These are phyloP conservation scores for Leishmania arabica DNA, from an alignment of 208 protist species.

Conservation along the genomic window DNA sequence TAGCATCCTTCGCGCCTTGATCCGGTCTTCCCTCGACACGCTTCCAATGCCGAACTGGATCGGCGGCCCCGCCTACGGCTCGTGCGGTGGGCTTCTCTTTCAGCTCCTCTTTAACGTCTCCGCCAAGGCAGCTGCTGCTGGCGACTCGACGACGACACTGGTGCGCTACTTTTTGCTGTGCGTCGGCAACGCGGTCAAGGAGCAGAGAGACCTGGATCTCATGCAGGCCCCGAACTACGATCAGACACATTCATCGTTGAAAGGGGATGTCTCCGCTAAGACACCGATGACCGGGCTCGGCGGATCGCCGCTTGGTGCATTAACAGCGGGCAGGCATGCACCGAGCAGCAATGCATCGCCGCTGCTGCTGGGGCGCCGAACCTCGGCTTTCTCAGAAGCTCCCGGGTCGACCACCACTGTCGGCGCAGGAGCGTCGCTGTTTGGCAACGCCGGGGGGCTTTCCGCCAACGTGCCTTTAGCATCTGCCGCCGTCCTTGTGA, in stretches of 20 bases:
- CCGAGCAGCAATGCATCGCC: background rate
- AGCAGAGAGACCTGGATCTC: conserved; percentile 35
- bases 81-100: conserved; percentile 81
- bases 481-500: background rate
- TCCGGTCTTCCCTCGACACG: conserved; percentile 61
- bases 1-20: conserved; percentile 50
- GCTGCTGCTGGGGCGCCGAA: background rate
- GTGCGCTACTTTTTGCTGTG: conserved; percentile 69
- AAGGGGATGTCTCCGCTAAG: background rate
- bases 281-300: background rate
- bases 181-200: conserved; percentile 52
- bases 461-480: background rate
- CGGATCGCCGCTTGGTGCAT: background rate
- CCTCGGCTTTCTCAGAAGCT: background rate
- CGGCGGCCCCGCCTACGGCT: conserved; percentile 64
- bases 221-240: background rate
- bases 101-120: conserved; percentile 74
- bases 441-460: background rate
- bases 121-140: conserved; percentile 33
- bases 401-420: background rate
- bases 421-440: background rate
- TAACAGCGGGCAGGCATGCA: background rate
- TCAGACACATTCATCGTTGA: background rate
- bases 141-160: conserved; percentile 55
- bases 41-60: conserved; percentile 52